These are phyloP conservation scores for Eucalyptus cloeziana DNA, from an alignment of 345 rosid genomes.

Conservation along the genomic window DNA sequence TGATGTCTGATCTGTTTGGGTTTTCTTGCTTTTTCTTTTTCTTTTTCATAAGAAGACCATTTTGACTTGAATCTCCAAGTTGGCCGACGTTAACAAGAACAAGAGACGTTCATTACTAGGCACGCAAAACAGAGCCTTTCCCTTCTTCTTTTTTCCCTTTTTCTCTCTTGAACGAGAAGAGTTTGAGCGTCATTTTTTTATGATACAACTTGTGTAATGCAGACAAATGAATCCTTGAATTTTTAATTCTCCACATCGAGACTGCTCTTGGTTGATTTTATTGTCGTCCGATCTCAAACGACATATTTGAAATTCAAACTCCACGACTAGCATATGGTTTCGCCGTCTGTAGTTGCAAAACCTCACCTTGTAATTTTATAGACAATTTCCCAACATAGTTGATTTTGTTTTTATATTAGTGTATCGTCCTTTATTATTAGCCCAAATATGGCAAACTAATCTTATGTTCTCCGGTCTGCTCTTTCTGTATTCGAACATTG, in stretches of 20 bases:
- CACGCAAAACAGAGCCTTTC: background rate
- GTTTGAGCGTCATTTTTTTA: background rate
- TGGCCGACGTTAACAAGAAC: background rate
- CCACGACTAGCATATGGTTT: background rate
- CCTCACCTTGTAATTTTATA: background rate
- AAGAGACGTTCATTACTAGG: background rate
- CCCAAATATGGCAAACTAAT: background rate
- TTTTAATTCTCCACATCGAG: background rate
- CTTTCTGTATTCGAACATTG: background rate
- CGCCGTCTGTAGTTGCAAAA: background rate
- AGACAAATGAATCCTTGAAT: background rate
- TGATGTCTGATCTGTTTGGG: background rate
- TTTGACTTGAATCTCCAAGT: background rate
- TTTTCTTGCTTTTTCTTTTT: no score
- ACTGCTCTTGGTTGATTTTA: background rate
- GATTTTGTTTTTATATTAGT: background rate
- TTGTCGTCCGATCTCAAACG: background rate
- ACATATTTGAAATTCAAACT: background rate
- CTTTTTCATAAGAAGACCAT: no score
- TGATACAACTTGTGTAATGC: background rate
- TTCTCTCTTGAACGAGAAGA: background rate
- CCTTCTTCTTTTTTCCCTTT: background rate
- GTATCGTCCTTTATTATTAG: background rate
- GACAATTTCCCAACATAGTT: background rate
- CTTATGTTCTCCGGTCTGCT: background rate